A percentile compares a stretch with the other conserved stretches of the same genome.
phyloP scores from a whole-genome alignment of 495 filamentous ascomycete genomes.

The Aspergillus biplanus region DNA sequence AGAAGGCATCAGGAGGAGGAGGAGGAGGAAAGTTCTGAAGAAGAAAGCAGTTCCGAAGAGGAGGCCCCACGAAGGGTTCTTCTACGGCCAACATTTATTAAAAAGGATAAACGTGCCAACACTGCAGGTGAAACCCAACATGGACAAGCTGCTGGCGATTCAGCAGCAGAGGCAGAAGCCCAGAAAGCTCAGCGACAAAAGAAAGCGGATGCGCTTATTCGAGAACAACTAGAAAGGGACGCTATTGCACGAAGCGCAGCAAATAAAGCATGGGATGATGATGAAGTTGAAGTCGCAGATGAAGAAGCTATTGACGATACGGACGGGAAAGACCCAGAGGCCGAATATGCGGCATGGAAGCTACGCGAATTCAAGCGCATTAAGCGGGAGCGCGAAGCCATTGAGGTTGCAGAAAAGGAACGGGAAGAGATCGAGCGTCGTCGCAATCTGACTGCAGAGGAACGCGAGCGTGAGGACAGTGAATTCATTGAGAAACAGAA shows the following conservation, averaged over 20 bases:
- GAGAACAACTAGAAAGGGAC: slow-evolving; percentile 83
- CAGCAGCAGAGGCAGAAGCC: slow-evolving; percentile 60
- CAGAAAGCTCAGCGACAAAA: slow-evolving; percentile 57
- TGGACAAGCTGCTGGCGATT: slow-evolving; percentile 46
- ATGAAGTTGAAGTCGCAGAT: slow-evolving; percentile 62
- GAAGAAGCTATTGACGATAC: slow-evolving; percentile 78
- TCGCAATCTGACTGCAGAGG: slow-evolving; percentile 82
- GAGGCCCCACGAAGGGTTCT: slow-evolving; percentile 77
- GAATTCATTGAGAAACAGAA: slow-evolving; percentile 76
- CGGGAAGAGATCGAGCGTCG: slow-evolving; percentile 88
- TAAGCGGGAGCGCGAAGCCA: slow-evolving; percentile 79
- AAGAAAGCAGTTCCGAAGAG: slow-evolving; percentile 67
- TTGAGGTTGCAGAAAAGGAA: slow-evolving; percentile 84
- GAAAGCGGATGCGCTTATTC: slow-evolving; percentile 76
- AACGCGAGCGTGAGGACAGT: slow-evolving; percentile 84
- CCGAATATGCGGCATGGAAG: slow-evolving; percentile 92
- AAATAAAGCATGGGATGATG: slow-evolving; percentile 87
- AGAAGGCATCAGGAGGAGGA: slow-evolving; percentile 59
- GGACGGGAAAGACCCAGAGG: slow-evolving; percentile 85
- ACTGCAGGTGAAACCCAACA: slow-evolving; percentile 21
- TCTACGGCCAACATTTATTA: slow-evolving; percentile 88
- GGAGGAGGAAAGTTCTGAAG: slow-evolving; percentile 51
- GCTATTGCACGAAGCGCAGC: slow-evolving; percentile 73
- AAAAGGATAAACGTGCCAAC: slow-evolving; percentile 71
- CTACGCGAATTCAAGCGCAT: slow-evolving; percentile 87